phyloP scores from a whole-genome alignment of 108 stramenopile species.

The Nitzschia palea region DNA sequence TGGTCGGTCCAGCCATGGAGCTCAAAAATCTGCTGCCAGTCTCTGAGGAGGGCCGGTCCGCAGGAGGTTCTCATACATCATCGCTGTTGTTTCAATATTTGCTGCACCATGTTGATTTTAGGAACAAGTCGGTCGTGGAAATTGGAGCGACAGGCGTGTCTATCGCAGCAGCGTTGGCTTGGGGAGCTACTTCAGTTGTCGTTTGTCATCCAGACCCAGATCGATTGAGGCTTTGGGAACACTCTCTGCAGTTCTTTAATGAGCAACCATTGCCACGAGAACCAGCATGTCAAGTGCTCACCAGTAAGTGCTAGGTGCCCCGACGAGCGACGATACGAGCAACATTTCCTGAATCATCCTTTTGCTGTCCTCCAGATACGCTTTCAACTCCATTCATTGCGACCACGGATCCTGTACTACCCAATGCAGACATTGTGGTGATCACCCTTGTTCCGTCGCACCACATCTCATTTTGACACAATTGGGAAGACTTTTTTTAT shows the following conservation, averaged over 20 bases:
- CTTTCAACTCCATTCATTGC: too few relatives aligned
- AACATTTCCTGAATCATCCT: too few relatives aligned
- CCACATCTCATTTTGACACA: too few relatives aligned
- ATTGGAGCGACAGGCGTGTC: neutral
- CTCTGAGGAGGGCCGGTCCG: neutral
- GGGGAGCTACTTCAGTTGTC: neutral
- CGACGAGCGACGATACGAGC: too few relatives aligned
- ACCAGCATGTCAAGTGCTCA: neutral
- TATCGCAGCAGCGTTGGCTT: neutral
- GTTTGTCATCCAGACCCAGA: neutral
- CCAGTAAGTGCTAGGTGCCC: too few relatives aligned
- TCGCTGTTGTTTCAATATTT: neutral
- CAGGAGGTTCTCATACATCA: neutral
- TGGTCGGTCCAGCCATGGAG: neutral
- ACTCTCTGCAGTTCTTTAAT: neutral
- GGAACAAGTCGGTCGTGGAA: neutral
- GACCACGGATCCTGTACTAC: too few relatives aligned
- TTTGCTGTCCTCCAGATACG: too few relatives aligned
- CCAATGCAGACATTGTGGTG: too few relatives aligned
- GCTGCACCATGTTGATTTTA: neutral
- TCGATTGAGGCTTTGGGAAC: neutral
- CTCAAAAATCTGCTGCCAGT: neutral
- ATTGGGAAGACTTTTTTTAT: too few relatives aligned
- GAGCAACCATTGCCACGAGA: neutral
- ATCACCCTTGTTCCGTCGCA: too few relatives aligned